Conservation (phyloP, 768 basidiomycete genomes). For the Exidia glandulosa region DNA sequence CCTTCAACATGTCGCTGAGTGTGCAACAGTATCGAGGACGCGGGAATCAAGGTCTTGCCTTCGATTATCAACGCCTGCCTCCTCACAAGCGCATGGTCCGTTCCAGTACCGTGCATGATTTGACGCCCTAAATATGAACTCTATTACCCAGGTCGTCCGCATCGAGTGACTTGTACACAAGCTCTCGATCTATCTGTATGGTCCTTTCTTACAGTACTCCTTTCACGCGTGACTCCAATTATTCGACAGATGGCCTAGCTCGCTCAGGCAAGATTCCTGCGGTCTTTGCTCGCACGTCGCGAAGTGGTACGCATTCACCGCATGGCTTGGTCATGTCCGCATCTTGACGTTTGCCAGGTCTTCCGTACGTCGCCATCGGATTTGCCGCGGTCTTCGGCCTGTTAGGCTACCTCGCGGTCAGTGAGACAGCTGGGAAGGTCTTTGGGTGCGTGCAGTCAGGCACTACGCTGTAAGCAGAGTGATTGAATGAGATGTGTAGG, state of each 20-base stretch:
- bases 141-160: conserved; percentile 21
- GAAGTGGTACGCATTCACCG: conserved; percentile 13
- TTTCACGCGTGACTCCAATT: background rate
- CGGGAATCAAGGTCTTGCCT: conserved; percentile 51
- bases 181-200: conserved; percentile 11
- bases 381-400: conserved; percentile 19
- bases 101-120: conserved; percentile 1
- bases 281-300: conserved; percentile 25
- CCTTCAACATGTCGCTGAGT: background rate
- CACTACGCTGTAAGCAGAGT: background rate
- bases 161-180: conserved; percentile 28
- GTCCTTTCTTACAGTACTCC: conserved; percentile 4
- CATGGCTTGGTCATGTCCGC: background rate
- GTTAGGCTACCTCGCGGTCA: conserved; percentile 25
- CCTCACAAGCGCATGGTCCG: conserved; percentile 31
- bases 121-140: background rate
- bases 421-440: conserved; percentile 17
- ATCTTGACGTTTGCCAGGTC: no score
- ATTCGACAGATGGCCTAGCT: conserved; percentile 28
- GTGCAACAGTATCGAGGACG: conserved; percentile 21
- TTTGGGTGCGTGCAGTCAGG: conserved; percentile 21
- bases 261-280: conserved; percentile 26
- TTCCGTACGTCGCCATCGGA: conserved; percentile 24
- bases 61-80: conserved; percentile 21
- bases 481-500: background rate